phyloP scores from a whole-genome alignment of 345 rosid genomes.

The rapeseed (Brassica napus) region Da-Ae NC_063452.1:8761001-8761500 shows the following conservation, averaged over 20 bases:
- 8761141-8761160: no score
- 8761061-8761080: no score
- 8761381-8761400: slow-evolving; percentile 5
- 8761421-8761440: not conserved
- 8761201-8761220: slow-evolving; percentile 33
- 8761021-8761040: no score
- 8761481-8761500: not conserved
- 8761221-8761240: slow-evolving; percentile 38
- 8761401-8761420: not conserved
- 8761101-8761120: no score
- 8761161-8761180: no score
- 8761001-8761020: no score
- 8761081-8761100: no score
- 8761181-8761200: not conserved
- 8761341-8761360: slow-evolving; percentile 20
- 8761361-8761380: slow-evolving; percentile 22
- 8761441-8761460: not conserved
- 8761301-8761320: not conserved
- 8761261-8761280: slow-evolving; percentile 32
- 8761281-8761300: slow-evolving; percentile 1
- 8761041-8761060: no score
- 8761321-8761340: not conserved
- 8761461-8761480: not conserved
- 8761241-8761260: slow-evolving; percentile 41
- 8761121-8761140: no score